Evolutionary conservation across 352 stramenopile genomes (phyloP), one percentile per base, ranked within the genome.

Genomic region (Phytophthora hybrid): DNA sequence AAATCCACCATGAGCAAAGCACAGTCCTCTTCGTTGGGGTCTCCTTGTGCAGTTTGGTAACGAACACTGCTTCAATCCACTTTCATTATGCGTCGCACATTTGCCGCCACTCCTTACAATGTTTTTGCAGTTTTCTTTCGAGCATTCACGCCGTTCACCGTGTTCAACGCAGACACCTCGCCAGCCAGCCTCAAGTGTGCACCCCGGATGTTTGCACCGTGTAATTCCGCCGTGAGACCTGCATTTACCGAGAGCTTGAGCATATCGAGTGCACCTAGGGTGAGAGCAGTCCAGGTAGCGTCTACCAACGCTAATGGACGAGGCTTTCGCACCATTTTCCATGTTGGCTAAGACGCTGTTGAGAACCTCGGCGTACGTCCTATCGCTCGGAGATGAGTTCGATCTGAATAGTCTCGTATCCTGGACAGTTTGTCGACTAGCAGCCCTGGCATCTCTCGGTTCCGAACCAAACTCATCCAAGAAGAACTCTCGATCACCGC

Each of bases 161-260:
- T 77, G 70, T 0, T 59, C 26, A 14, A 39, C 41, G 54, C 70
- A 77, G 21, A 21, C 26, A 16, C 71, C 66, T 14, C 59, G 19
- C 44, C 64, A 66, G 21, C 63, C 47, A 19, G 55, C 53, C 26
- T 21, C 26, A 19, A 37, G 26, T 23, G 53, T 63, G 37, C 71
- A 77, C 2, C 61, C 65, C 21, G 21, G 11, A 37, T 67, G 19
- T 21, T 54, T 74, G 18, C 71, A 77, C 21, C 37, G 26, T 19
- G 47, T 47, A 2, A 73, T 49, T 18, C 71, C 71, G 13, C 71
- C 71, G 60, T 77, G 71, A 7, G 53, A 44, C 26, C 73, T 74
- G 49, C 71, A 77, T 31, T 74, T 74, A 11, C 65, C 71, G 16
- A 49, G 6, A 8, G 41, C 61, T 70, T 77, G 2, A 18, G 58